Base-by-base conservation (phyloP, 805 yeast species). In the Isabelozyma gotoi region DNA sequence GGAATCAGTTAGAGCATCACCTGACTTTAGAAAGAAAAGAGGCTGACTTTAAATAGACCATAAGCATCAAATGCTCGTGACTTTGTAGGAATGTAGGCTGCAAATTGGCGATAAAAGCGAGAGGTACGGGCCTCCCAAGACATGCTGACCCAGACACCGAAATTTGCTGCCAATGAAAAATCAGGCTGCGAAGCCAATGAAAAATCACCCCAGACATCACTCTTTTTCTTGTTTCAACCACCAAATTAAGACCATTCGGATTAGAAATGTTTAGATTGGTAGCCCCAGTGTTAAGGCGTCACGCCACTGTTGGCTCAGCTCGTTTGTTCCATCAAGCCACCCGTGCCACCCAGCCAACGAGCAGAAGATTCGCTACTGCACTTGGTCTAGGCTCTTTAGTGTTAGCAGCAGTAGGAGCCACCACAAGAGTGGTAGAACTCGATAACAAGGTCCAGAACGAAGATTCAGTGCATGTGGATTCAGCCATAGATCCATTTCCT, bases 401-500 rank as follows among this genome's bases (percentile, higher is more conserved):
- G 12, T 24, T 24, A 24, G 12, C 29, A 7, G 29, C 29, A 24
- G 29, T 7, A 7, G 29, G n/a, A 24, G 12, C 29, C 29, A 24
- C 8, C 5, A 24, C n/a, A 2, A 24, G n/a, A 24, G 12, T n/a
- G 8, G 29, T 24, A n/a, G 29, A 24, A 24, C 29, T 24, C 12
- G 29, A 24, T 24, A 24, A n/a, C 29, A 24, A 24, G 12, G 29
- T 24, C 12, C 29, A 24, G 10, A 24, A n/a, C 15, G 47, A 48
- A 18, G 36, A 61, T 27, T 48, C 69, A 1, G 68, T 79, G n/a
- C 50, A 53, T 16, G 80, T 81, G 2, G 83, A 80, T 51, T 64
- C 71, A 3, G 61, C 74, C 1, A 71, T 81, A n/a, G 69, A 71
- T 36, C 77, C 82, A 3, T 78, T 78, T 47, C 78, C 81, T 1